Base-by-base conservation (phyloP, 2,329 filamentous ascomycete species). In the Mollisiaceae sp. region DNA sequence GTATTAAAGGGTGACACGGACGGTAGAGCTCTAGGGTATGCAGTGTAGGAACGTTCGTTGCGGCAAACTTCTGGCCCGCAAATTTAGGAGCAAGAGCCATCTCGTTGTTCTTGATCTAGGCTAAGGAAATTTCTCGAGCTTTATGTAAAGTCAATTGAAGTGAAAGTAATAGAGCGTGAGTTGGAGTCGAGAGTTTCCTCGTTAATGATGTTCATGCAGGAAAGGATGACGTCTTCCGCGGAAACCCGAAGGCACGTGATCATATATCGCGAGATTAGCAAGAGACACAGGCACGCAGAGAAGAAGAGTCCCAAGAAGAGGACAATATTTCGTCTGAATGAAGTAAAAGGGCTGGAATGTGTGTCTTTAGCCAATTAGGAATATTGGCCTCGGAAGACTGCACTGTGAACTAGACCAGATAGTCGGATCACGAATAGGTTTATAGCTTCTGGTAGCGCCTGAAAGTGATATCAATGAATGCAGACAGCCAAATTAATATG, bases 71-170 rank as follows among this genome's bases (percentile, higher is more conserved):
- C 74, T 91, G 89, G 68, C 87, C 91, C 18, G 88, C 89, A 80
- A 92, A 93, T 76, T 90, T 92, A 71, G 91, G 91, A 71, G 90
- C 86, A 73, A 94, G 85, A 36, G 91, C 89, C 91, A 94, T 94
- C 32, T 59, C 72, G 38, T 54, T 5, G 27, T 27, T 9, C 39
- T 22, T 59, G 57, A 41, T 14, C 15, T 18, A 15, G 8, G 36
- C 35, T 59, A 4, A 32, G 57, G 22, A 59, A 35, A 3, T 47
- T 39, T 36, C 14, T 54, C 24, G 45, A 54, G 50, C 27, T 54
- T 54, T 54, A 8, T 27, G 14, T 6, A 18, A 52, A 27, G 47
- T 52, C 24, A 52, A 52, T 27, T 52, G 22, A 52, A 4, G 18
- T 18, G 43, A 47, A 20, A 24, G 11, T 52, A 27, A 24, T 12